phyloP scores from a whole-genome alignment of 305 asterid genomes.

The Fraxinus xanthoxyloides region DNA sequence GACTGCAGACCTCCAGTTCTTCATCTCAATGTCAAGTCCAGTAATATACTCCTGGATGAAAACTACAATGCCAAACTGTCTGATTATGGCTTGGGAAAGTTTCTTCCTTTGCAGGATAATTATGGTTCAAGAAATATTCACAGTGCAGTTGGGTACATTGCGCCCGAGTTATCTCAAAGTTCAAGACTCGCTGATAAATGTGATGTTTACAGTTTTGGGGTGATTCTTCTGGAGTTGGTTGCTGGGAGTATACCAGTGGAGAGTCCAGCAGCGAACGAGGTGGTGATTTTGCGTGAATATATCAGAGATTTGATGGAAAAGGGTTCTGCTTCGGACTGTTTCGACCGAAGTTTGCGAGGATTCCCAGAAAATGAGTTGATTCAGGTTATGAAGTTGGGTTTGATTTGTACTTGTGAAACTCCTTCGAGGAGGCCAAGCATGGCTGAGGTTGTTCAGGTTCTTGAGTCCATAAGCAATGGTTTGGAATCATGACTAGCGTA shows the following conservation, averaged over 20 bases:
- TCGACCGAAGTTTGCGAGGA: conserved; percentile 65
- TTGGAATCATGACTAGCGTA: conserved; percentile 12
- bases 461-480: conserved; percentile 81
- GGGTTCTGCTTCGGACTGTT: conserved; percentile 60
- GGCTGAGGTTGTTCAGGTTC: conserved; percentile 96
- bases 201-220: conserved; percentile 78
- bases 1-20: conserved; percentile 82
- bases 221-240: conserved; percentile 72
- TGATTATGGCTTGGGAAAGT: conserved; percentile 66
- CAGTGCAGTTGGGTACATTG: conserved; percentile 81
- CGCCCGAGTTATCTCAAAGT: conserved; percentile 85
- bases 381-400: conserved; percentile 87
- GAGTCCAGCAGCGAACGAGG: conserved; percentile 52
- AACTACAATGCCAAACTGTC: conserved; percentile 56
- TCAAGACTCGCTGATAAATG: conserved; percentile 63
- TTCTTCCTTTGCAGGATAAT: conserved; percentile 57
- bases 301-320: conserved; percentile 62
- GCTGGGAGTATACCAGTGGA: conserved; percentile 86
- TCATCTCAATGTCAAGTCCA: conserved; percentile 79
- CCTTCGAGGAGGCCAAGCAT: conserved; percentile 81
- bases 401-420: conserved; percentile 66
- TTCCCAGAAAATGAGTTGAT: conserved; percentile 63
- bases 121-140: conserved; percentile 57
- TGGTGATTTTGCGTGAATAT: conserved; percentile 63
- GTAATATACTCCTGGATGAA: conserved; percentile 63